A percentile compares a stretch with the other conserved stretches of the same genome.
Conservation (phyloP, 1,284 basidiomycete genomes). For the Leccinum angustisporum region DNA sequence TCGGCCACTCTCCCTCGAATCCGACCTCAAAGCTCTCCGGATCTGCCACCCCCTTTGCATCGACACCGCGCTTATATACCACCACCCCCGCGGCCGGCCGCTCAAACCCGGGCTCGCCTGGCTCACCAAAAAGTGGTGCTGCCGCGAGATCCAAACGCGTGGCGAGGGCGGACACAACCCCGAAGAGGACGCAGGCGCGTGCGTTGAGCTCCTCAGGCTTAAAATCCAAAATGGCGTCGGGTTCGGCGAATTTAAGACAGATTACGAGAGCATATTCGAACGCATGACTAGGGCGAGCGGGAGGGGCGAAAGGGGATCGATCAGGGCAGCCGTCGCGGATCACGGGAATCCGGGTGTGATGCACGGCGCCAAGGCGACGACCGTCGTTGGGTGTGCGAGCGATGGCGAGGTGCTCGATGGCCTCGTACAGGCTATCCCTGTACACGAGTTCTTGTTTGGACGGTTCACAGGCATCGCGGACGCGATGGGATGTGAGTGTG, state of each 20-base stretch:
- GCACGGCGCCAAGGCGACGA: constrained; percentile 81
- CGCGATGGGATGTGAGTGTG: constrained; percentile 70
- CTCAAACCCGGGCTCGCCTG: constrained; percentile 91
- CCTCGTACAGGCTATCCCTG: constrained; percentile 56
- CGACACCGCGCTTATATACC: constrained; percentile 85
- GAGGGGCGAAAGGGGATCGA: constrained; percentile 41
- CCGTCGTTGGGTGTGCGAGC: constrained; percentile 65
- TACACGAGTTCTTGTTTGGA: constrained; percentile 81
- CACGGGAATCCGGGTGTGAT: constrained; percentile 79
- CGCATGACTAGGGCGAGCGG: constrained; percentile 61
- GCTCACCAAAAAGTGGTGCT: constrained; percentile 89
- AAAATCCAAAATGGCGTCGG: constrained; percentile 78
- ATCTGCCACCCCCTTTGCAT: constrained; percentile 83
- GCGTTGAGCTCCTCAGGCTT: constrained; percentile 76
- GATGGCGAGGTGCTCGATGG: constrained; percentile 77
- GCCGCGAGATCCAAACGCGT: constrained; percentile 78
- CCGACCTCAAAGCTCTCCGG: constrained; percentile 82
- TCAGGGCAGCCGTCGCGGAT: constrained; percentile 76
- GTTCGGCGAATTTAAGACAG: constrained; percentile 84
- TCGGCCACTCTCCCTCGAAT: constrained; percentile 90
- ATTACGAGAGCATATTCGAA: constrained; percentile 86
- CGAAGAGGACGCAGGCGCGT: constrained; percentile 87
- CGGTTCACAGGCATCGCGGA: constrained; percentile 78
- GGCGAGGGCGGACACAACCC: constrained; percentile 86
- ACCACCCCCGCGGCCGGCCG: constrained; percentile 87